Conservation (phyloP, 177 flowering plant species). For the Vitis hybrid region DNA sequence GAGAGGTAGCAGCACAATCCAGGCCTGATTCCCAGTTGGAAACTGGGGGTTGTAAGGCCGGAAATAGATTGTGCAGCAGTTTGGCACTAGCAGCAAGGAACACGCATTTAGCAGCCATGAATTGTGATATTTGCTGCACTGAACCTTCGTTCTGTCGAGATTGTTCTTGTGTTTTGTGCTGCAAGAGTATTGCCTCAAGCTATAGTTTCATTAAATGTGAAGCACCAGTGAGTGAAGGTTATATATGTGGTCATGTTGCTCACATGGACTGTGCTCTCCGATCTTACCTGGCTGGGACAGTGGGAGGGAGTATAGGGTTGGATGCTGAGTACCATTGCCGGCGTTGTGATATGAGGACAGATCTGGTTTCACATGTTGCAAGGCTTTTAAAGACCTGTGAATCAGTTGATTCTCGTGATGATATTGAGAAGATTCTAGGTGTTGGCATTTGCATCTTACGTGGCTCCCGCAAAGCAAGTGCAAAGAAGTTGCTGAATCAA, state of each 20-base stretch:
- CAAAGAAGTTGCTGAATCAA: constrained; percentile 36
- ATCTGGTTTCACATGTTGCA: constrained; percentile 57
- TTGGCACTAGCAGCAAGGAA: constrained; percentile 22
- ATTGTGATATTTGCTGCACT: constrained; percentile 80
- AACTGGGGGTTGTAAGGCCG: constrained; percentile 54
- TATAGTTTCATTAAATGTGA: constrained; percentile 77
- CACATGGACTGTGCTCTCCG: constrained; percentile 78
- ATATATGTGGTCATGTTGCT: constrained; percentile 72
- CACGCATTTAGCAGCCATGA: constrained; percentile 29
- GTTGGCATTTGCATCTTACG: constrained; percentile 59
- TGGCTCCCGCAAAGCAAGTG: constrained; percentile 50
- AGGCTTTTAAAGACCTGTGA: constrained; percentile 48
- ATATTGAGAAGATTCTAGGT: constrained; percentile 56
- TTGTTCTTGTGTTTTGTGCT: constrained; percentile 89
- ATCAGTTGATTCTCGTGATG: constrained; percentile 47
- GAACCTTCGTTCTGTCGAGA: constrained; percentile 76
- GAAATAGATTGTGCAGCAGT: constrained; percentile 58
- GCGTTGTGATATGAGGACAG: constrained; percentile 80
- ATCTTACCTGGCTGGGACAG: constrained; percentile 82
- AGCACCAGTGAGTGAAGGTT: constrained; percentile 40
- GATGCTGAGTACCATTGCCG: constrained; percentile 88
- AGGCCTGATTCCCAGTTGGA: constrained; percentile 24
- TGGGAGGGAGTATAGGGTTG: constrained; percentile 75
- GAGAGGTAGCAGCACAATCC: constrained; percentile 22
- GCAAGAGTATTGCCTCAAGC: constrained; percentile 41